These are phyloP conservation scores for Neurospora sp. DNA, from an alignment of 495 filamentous ascomycete genomes.

Conservation along the genomic window DNA sequence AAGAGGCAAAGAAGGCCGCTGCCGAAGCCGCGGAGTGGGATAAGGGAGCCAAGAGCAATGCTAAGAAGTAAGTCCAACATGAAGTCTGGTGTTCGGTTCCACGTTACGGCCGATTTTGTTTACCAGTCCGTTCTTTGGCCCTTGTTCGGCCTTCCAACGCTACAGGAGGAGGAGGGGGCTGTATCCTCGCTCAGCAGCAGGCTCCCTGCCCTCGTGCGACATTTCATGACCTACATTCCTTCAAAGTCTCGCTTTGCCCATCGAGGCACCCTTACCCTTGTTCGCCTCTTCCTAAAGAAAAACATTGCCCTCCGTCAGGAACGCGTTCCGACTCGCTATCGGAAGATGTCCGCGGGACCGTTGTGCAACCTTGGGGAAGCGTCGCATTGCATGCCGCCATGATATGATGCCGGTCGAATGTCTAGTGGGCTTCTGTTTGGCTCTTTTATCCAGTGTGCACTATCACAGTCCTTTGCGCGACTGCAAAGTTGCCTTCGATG, in stretches of 20 bases:
- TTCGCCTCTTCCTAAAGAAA: not conserved
- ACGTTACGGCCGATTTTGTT: not conserved
- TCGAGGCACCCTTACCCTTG: not conserved
- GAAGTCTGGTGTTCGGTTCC: not conserved
- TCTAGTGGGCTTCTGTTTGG: not conserved
- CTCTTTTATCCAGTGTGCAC: not conserved
- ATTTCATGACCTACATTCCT: not conserved
- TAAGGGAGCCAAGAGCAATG: conserved; percentile 70
- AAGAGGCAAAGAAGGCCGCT: conserved; percentile 53
- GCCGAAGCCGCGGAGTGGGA: conserved; percentile 71
- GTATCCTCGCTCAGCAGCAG: not conserved
- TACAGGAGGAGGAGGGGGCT: not conserved
- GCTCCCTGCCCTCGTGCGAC: not conserved
- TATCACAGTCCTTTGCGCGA: not conserved
- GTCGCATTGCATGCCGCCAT: not conserved
- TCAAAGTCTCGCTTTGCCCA: not conserved
- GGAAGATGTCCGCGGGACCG: not conserved
- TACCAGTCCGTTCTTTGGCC: not conserved
- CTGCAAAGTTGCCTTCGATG: not conserved
- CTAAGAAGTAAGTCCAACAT: conserved; percentile 63
- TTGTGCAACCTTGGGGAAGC: not conserved
- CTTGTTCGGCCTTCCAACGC: not conserved
- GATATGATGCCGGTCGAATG: not conserved
- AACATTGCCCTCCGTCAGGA: not conserved
- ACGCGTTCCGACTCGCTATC: not conserved